Conservation (phyloP, 768 basidiomycete species). For the Filobasidium floriforme region DNA sequence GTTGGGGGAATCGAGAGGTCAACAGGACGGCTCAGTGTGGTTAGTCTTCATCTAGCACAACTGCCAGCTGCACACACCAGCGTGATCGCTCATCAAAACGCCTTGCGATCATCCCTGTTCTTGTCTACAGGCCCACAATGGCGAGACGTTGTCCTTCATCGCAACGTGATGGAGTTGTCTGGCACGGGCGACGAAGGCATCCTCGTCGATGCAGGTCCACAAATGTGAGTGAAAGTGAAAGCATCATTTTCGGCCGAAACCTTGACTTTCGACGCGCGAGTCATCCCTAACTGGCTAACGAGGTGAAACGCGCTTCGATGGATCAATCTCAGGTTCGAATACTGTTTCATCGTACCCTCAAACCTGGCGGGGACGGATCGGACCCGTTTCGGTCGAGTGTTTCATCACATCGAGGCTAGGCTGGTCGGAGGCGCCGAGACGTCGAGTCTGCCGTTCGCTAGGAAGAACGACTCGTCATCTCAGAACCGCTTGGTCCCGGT, state of each 20-base stretch:
- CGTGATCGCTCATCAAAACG: not conserved
- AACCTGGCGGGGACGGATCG: constrained; percentile 22
- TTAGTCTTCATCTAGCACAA: no score
- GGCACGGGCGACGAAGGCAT: constrained; percentile 12
- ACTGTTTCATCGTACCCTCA: constrained; percentile 17
- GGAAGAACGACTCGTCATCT: constrained; percentile 17
- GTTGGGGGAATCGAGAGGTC: no score
- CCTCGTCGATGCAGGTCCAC: constrained; percentile 20
- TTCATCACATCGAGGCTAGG: constrained; percentile 18
- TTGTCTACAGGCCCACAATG: constrained; percentile 6
- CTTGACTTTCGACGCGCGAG: not conserved
- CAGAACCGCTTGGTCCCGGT: constrained; percentile 14
- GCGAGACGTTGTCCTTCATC: constrained; percentile 17
- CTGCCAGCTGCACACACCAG: no score
- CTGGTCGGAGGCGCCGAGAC: constrained; percentile 13
- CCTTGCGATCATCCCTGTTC: no score
- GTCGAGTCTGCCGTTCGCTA: constrained; percentile 6
- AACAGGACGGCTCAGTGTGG: not conserved
- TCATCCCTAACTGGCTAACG: not conserved
- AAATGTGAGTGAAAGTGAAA: constrained; percentile 6
- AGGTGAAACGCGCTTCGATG: no score
- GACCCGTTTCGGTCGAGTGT: constrained; percentile 17
- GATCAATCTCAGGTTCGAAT: constrained; percentile 22
- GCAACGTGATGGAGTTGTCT: constrained; percentile 14
- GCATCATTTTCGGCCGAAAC: not conserved